Evolutionary conservation across 208 protist species (phyloP), one percentile per base, ranked within the genome.

Genomic region (Acanthamoeba castellanii): DNA sequence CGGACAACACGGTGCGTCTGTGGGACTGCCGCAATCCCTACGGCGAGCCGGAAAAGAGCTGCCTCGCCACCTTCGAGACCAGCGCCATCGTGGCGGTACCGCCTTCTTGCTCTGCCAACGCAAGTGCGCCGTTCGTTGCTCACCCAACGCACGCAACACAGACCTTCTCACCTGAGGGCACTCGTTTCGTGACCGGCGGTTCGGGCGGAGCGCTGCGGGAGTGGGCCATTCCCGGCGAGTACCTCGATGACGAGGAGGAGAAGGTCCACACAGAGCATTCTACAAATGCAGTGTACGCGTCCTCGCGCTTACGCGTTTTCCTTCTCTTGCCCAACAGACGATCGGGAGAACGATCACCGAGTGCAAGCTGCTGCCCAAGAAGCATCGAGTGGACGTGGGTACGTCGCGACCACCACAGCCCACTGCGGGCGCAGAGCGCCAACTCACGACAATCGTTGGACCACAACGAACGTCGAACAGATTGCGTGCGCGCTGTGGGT

Each of bases 381-480:
- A 68, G 59, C 88, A 93, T 76, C 34, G 66, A 32, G 88, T 57
- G 11, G 88, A 93, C 37, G 37, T 93, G 14, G 88, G 88, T 93
- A 32, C 25, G 27, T 45, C 42, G 42, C 42, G 42, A 3, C 22
- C 13, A 25, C 55, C 22, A 13, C 45, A 27, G 30, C 57, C 22
- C 30, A 5, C 66, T 45, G 47, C 85, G 42, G 42, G 42, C 42
- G 42, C 42, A 45, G 42, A 1, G 42, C 42, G 1, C 42, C 42
- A 45, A 45, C 42, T 45, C 42, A 45, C 42, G 42, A 45, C 5
- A 3, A 8, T 3, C 1, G 1, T 3, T 45, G 42, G 42, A 3
- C 42, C 42, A 45, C 37, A 42, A 42, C 37, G 37, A 42, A 42
- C 37, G 37, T 3, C 37, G 70, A 42, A 14, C 88, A 93, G 88